phyloP scores from a whole-genome alignment of 2,329 filamentous ascomycete genomes.

The Aaosphaeria pasadenensis region DNA sequence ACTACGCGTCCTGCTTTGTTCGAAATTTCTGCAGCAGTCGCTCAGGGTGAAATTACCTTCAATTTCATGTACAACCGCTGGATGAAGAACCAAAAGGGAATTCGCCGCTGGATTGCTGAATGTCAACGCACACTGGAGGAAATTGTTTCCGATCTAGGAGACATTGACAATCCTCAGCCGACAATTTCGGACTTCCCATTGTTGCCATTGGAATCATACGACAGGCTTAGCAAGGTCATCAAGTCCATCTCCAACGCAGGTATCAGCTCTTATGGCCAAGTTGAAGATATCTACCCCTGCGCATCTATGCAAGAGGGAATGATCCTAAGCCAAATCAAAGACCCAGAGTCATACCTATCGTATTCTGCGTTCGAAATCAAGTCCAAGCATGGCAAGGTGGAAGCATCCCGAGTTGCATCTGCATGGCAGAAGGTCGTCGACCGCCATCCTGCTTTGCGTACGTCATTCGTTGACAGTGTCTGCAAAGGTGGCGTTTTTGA shows the following conservation, averaged over 20 bases:
- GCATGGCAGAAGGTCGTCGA: slow-evolving; percentile 32
- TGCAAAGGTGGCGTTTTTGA: slow-evolving; percentile 35
- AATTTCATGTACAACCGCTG: slow-evolving; percentile 32
- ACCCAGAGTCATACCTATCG: slow-evolving; percentile 28
- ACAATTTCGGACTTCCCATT: slow-evolving; percentile 32
- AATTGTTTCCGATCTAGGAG: slow-evolving; percentile 19
- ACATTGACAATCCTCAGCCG: slow-evolving; percentile 21
- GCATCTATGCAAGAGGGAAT: slow-evolving; percentile 32
- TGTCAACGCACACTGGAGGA: slow-evolving; percentile 30
- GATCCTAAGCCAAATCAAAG: slow-evolving; percentile 31
- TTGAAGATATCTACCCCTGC: slow-evolving; percentile 33
- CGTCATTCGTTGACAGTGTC: slow-evolving; percentile 32
- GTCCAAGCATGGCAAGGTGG: slow-evolving; percentile 15
- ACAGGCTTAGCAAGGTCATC: slow-evolving; percentile 24
- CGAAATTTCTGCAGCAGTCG: slow-evolving; percentile 27
- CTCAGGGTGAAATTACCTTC: slow-evolving; percentile 21
- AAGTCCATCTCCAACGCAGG: slow-evolving; percentile 22
- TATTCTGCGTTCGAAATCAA: slow-evolving; percentile 27
- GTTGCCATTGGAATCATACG: slow-evolving; percentile 29
- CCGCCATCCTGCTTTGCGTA: slow-evolving; percentile 30
- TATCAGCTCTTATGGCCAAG: slow-evolving; percentile 16
- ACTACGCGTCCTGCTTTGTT: slow-evolving; percentile 27
- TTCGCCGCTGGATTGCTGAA: slow-evolving; percentile 31
- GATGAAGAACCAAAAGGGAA: slow-evolving; percentile 31
- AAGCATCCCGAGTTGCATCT: slow-evolving; percentile 16